Conservation (phyloP, 306 rosid species). For the Lupinus albus region DNA sequence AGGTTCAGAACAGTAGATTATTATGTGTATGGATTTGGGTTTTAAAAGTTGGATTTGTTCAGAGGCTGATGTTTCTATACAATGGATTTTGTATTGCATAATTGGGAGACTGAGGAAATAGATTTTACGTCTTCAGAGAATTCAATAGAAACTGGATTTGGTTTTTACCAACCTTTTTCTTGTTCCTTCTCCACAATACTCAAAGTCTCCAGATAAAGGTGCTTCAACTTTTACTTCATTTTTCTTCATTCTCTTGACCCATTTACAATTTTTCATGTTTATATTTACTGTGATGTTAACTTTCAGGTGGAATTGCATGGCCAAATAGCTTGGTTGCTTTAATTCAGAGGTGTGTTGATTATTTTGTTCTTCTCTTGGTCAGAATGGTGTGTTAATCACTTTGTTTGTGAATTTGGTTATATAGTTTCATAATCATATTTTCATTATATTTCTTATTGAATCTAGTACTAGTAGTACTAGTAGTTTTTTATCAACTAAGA, state of each 20-base stretch:
- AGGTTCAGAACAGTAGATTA: slow-evolving; percentile 70
- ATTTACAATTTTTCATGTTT: background rate
- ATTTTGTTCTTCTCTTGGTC: slow-evolving; percentile 61
- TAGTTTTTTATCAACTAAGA: slow-evolving; percentile 42
- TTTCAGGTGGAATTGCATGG: slow-evolving; percentile 79
- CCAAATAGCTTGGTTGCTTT: slow-evolving; percentile 63
- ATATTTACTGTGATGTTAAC: slow-evolving; percentile 39
- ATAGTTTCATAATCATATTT: slow-evolving; percentile 62
- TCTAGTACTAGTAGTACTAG: slow-evolving; percentile 38
- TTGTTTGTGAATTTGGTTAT: slow-evolving; percentile 68
- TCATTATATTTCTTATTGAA: slow-evolving; percentile 48
- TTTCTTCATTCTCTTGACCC: background rate
- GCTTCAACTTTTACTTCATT: slow-evolving; percentile 27
- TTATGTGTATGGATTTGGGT: slow-evolving; percentile 36
- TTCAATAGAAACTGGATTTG: slow-evolving; percentile 69
- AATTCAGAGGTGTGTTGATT: slow-evolving; percentile 84
- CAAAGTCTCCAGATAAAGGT: slow-evolving; percentile 70
- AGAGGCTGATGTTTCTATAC: slow-evolving; percentile 52
- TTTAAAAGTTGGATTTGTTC: slow-evolving; percentile 45
- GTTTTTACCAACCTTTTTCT: slow-evolving; percentile 54
- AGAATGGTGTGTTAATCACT: slow-evolving; percentile 65
- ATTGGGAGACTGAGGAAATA: slow-evolving; percentile 52
- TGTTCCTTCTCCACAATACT: slow-evolving; percentile 60
- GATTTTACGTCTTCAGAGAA: slow-evolving; percentile 49
- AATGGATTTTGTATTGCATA: slow-evolving; percentile 59